Percentiles rank a stretch among this genome's conserved stretches.
phyloP scores from a whole-genome alignment of 495 filamentous ascomycete species.

The Daldinia bambusicola region DNA sequence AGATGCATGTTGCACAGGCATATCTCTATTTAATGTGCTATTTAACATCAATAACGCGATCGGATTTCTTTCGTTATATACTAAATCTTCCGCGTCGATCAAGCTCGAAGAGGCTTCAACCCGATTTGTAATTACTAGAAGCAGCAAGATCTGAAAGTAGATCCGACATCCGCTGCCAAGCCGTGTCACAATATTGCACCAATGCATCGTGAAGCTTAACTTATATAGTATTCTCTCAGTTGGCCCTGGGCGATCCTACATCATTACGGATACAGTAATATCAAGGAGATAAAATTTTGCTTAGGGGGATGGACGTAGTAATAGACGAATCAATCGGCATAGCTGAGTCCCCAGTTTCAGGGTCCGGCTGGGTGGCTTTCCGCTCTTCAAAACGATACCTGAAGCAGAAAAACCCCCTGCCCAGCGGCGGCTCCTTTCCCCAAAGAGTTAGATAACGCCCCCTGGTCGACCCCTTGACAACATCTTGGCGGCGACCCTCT shows the following conservation, averaged over 20 bases:
- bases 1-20: not conserved
- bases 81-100: not conserved
- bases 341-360: constrained; percentile 44
- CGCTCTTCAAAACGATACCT: constrained; percentile 45
- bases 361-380: constrained; percentile 43
- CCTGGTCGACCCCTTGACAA: constrained; percentile 26
- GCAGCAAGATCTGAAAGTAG: constrained; percentile 25
- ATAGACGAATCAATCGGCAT: constrained; percentile 41
- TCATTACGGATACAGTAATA: no score
- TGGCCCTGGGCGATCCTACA: not conserved
- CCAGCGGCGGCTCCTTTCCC: constrained; percentile 20
- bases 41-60: not conserved
- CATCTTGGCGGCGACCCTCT: constrained; percentile 40
- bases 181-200: constrained; percentile 35
- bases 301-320: constrained; percentile 11
- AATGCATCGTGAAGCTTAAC: constrained; percentile 37
- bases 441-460: constrained; percentile 23
- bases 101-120: not conserved
- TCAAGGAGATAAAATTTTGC: not conserved
- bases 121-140: constrained; percentile 18
- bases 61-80: not conserved
- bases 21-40: not conserved
- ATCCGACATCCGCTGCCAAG: constrained; percentile 35
- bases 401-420: constrained; percentile 43
- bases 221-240: not conserved